Base-by-base conservation (phyloP, 352 stramenopile species). In the Globisporangium polare region DNA sequence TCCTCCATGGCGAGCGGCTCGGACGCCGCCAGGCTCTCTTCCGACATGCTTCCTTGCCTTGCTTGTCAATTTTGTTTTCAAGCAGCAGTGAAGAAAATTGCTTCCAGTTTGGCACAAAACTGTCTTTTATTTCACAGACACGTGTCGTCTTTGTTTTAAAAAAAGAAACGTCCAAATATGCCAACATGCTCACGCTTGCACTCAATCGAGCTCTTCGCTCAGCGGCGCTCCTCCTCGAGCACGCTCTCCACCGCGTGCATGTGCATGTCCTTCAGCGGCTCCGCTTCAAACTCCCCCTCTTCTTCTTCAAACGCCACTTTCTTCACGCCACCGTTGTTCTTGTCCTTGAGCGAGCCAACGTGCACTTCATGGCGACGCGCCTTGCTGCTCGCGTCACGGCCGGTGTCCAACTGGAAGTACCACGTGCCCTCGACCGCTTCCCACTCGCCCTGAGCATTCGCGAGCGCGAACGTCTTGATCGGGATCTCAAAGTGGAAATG, bases 1-100 rank as follows among this genome's bases (percentile, higher is more conserved):
- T 81, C 71, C 70, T 92, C 82, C 68, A 88, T 84, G n/a, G 71
- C 78, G 17, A 88, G 71, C 60, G 79, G 72, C 68, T 81, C 75
- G 9, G 75, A 88, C 62, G 63, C 49, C 17, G 76, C 83, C 62
- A 88, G 37, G 42, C 70, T 67, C 46, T 86, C 75, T 60, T 89
- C 79, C 45, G 77, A 78, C 80, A 88, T 87, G 10, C 62, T 3
- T 33, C 29, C 39, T 41, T 56, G n/a, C 22, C 43, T 62, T 62
- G 43, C 12, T 59, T 39, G 26, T 57, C 45, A 52, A 42, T 20
- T 33, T 20, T n/a, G n/a, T n/a, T n/a, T n/a, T n/a, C n/a, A n/a
- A n/a, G n/a, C n/a, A n/a, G n/a, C n/a, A n/a, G n/a, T n/a, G n/a
- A n/a, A n/a, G n/a, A 33, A 33, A 33, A 33, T 0, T 33, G 2